Percentiles rank a stretch among this genome's conserved stretches.
These are phyloP conservation scores for Butyriboletus loyo DNA, from an alignment of 768 basidiomycete genomes.

Conservation along the genomic window DNA sequence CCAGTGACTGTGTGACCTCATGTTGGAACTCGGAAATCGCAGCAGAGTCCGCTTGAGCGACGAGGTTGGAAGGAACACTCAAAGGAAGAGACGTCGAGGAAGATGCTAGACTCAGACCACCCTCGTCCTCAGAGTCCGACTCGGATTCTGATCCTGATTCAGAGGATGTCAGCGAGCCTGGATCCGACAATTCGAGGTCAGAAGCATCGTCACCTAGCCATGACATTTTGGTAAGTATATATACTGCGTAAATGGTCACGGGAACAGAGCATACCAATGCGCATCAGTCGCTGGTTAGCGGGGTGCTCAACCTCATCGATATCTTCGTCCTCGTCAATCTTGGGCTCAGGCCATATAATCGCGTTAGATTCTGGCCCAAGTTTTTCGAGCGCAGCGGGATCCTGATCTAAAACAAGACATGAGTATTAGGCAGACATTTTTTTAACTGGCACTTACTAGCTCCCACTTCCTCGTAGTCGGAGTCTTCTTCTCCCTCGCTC, in stretches of 20 bases:
- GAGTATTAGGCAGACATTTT: not conserved
- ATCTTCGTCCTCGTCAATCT: constrained; percentile 59
- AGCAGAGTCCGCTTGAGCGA: constrained; percentile 39
- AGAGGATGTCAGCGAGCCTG: constrained; percentile 52
- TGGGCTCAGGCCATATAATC: constrained; percentile 74
- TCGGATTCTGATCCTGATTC: constrained; percentile 45
- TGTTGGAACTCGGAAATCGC: constrained; percentile 67
- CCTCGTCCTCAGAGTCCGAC: constrained; percentile 39
- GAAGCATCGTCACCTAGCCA: constrained; percentile 52
- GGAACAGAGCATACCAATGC: constrained; percentile 51
- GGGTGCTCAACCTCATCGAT: constrained; percentile 58
- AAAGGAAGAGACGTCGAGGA: constrained; percentile 48
- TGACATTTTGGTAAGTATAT: not conserved
- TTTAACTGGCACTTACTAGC: constrained; percentile 44
- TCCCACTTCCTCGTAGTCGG: constrained; percentile 67
- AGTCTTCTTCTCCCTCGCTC: constrained; percentile 40
- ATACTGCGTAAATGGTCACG: not conserved
- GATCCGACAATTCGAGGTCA: constrained; percentile 62
- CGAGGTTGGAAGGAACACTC: constrained; percentile 37
- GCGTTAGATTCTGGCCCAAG: constrained; percentile 77
- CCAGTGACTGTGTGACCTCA: constrained; percentile 82
- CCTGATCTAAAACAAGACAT: constrained; percentile 42
- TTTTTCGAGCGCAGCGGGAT: constrained; percentile 37
- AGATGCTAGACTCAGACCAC: constrained; percentile 37
- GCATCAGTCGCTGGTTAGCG: constrained; percentile 73